These are phyloP conservation scores for Terana coerulea DNA, from an alignment of 768 basidiomycete species.

Conservation along the genomic window DNA sequence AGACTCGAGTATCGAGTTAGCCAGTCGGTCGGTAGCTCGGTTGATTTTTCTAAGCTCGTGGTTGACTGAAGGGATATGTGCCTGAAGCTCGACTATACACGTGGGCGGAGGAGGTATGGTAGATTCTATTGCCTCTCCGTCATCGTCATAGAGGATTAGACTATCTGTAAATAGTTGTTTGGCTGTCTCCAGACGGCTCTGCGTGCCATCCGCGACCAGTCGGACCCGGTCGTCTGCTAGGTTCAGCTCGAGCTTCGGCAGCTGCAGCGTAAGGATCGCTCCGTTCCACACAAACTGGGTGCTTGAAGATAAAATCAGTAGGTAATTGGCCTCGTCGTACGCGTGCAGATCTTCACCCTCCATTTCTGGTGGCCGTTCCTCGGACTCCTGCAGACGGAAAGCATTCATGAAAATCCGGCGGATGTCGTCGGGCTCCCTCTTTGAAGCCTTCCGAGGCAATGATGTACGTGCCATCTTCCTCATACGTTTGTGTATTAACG, in stretches of 20 bases:
- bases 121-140: slow-evolving; percentile 47
- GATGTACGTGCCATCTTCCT: slow-evolving; percentile 90
- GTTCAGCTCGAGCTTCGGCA: slow-evolving; percentile 62
- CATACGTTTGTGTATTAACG: slow-evolving; percentile 83
- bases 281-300: slow-evolving; percentile 92
- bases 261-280: slow-evolving; percentile 70
- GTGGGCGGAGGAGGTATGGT: slow-evolving; percentile 35
- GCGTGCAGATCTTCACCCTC: slow-evolving; percentile 47
- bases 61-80: slow-evolving; percentile 88
- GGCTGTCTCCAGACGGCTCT: slow-evolving; percentile 66
- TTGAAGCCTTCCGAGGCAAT: slow-evolving; percentile 76
- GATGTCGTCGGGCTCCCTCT: slow-evolving; percentile 72
- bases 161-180: slow-evolving; percentile 73
- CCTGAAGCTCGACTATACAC: slow-evolving; percentile 75
- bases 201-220: slow-evolving; percentile 86
- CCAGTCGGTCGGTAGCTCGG: slow-evolving; percentile 84
- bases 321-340: slow-evolving; percentile 63
- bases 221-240: slow-evolving; percentile 84
- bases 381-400: slow-evolving; percentile 70
- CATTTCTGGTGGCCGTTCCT: slow-evolving; percentile 42
- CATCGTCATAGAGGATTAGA: slow-evolving; percentile 55
- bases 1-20: slow-evolving; percentile 90
- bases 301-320: slow-evolving; percentile 83
- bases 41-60: slow-evolving; percentile 86
- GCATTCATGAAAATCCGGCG: slow-evolving; percentile 79